Evolutionary conservation across 179 eudicot species (phyloP), one percentile per base, ranked within the genome.

Genomic region (Camellia oleifera): DNA sequence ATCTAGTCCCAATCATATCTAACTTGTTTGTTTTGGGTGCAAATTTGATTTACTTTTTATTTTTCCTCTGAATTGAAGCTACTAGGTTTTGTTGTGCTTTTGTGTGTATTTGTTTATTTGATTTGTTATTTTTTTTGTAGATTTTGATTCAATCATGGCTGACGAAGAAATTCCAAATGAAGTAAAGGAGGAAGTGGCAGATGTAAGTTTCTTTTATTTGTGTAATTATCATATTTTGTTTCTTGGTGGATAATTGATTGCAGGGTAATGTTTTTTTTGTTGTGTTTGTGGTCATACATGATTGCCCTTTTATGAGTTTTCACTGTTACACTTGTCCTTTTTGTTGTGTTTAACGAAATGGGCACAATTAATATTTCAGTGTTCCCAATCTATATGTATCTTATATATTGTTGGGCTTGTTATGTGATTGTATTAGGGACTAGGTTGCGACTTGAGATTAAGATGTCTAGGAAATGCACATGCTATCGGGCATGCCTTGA

Each of bases 131-230:
- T 63, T 20, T 73, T 0, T 56, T 13, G 65, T 54, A 82, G 81
- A 77, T 77, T 67, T 73, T 11, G 71, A 1, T 61, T 53, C 77
- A 74, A 84, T 71, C 83, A 89, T 89, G 92, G 89, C 88, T 1
- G 92, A 89, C 0, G 87, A 83, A 53, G 90, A 87, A 60, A 86
- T 77, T 69, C 70, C 62, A 26, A 66, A 53, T 60, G 89, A 82
- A 40, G 3, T 84, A 71, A 84, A 80, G 82, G 91, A 84, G 81
- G 90, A 86, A 72, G 81, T 70, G 13, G 84, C 60, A 45, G 88
- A 86, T 80, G 88, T 81, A 79, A 85, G 82, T 83, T n/a, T 42
- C 11, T 67, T 11, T 23, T 32, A 32, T 71, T 9, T 4, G 40
- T 26, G 45, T 65, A 48, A 15, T 10, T 52, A 42, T 3, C 1